Percentiles rank a stretch among this genome's conserved stretches.
Conservation (phyloP, 257 asterid species). For the Paraleonurus japonicus region DNA sequence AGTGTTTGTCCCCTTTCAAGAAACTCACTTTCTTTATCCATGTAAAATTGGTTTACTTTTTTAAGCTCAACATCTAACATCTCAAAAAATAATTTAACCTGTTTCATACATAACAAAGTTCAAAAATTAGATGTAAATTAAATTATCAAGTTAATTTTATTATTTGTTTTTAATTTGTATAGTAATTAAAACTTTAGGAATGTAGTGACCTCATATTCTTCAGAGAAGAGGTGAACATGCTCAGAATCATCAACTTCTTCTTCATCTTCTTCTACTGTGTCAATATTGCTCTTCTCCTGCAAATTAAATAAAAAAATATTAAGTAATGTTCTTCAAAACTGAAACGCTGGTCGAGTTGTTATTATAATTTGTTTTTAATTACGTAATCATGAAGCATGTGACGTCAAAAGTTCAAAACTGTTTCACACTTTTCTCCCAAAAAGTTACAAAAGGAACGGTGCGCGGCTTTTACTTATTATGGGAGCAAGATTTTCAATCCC, state of each 20-base stretch:
- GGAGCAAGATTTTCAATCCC: background rate
- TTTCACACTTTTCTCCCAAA: background rate
- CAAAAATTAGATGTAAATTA: too few relatives aligned
- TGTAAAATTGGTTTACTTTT: constrained; percentile 78
- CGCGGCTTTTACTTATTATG: background rate
- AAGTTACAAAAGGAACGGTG: background rate
- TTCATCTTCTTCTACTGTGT: constrained; percentile 18
- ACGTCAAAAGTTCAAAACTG: background rate
- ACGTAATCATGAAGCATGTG: background rate
- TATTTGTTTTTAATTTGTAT: background rate
- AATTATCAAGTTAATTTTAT: background rate
- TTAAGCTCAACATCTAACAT: constrained; percentile 67
- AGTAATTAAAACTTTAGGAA: background rate
- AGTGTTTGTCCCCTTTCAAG: constrained; percentile 72
- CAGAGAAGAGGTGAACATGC: constrained; percentile 56
- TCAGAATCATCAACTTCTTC: constrained; percentile 55
- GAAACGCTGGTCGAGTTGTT: constrained; percentile 31
- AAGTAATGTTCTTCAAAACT: background rate
- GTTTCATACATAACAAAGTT: constrained; percentile 7
- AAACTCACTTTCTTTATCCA: constrained; percentile 67
- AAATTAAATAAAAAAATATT: background rate
- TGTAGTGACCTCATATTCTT: constrained; percentile 69
- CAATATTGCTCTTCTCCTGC: constrained; percentile 43
- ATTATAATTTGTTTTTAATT: constrained; percentile 26
- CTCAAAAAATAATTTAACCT: constrained; percentile 69